Evolutionary conservation across 306 rosid genomes (phyloP).

Genomic region (Vigna nakashimae): DNA sequence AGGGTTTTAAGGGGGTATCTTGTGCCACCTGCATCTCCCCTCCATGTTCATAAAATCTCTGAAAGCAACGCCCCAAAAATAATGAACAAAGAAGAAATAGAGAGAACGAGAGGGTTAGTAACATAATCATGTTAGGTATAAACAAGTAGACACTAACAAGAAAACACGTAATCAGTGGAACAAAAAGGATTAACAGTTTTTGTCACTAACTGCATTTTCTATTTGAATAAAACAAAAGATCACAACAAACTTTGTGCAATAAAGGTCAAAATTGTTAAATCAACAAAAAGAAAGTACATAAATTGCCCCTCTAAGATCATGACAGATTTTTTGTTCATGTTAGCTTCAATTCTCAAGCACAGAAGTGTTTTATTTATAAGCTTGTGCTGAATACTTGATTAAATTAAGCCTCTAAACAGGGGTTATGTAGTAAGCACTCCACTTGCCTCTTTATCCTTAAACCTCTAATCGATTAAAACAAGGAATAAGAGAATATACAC

Average conservation of each 20-base stretch:
- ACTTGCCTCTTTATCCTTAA: conserved; percentile 23
- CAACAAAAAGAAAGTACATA: background rate
- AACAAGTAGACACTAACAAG: background rate
- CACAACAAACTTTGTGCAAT: background rate
- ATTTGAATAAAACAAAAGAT: conserved; percentile 10
- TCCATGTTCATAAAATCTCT: conserved; percentile 99
- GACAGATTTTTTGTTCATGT: conserved; percentile 19
- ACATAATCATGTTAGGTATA: conserved; percentile 26
- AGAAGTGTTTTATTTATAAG: conserved; percentile 4
- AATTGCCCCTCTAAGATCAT: conserved; percentile 16
- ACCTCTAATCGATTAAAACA: conserved; percentile 6
- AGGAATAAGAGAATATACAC: conserved; percentile 28
- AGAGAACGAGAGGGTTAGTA: conserved; percentile 5
- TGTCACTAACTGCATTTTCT: conserved; percentile 26
- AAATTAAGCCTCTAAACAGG: conserved; percentile 22
- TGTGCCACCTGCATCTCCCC: conserved; percentile 93
- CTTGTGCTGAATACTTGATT: conserved; percentile 8
- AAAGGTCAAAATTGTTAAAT: conserved; percentile 26
- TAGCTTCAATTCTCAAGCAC: conserved; percentile 4
- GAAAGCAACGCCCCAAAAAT: conserved; percentile 40
- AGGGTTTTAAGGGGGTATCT: conserved; percentile 83
- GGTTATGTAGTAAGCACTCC: conserved; percentile 12
- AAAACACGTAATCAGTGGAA: conserved; percentile 15
- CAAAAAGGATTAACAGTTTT: conserved; percentile 10
- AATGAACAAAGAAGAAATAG: conserved; percentile 11